phyloP scores from a whole-genome alignment of 139 green algal genomes.

The Raphidocelis subcapitata region DNA sequence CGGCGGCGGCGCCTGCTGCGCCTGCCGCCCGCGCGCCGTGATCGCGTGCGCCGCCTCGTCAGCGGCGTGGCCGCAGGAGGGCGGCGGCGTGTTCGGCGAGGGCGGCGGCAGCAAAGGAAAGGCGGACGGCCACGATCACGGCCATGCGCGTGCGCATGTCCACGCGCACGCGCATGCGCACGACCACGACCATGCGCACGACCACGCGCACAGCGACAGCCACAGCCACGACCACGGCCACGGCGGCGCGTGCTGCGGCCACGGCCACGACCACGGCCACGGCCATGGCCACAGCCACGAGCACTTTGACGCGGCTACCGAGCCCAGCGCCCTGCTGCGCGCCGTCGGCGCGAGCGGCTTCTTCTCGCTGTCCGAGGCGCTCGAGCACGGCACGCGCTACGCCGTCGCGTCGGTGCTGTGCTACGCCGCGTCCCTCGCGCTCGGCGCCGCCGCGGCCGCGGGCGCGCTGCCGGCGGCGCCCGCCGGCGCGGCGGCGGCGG shows the following conservation, averaged over 20 bases:
- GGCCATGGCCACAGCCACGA: conserved; percentile 1
- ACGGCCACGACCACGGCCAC: conserved; percentile 12
- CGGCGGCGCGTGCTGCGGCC: conserved; percentile 10
- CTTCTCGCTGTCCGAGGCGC: conserved; percentile 28
- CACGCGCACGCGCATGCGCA: conserved; percentile 25
- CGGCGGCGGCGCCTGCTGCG: no score
- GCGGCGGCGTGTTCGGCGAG: no score
- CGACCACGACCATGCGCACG: conserved; percentile 20
- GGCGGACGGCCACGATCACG: no score
- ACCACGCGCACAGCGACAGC: conserved; percentile 22
- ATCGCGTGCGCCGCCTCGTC: no score
- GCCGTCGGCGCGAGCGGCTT: conserved; percentile 37
- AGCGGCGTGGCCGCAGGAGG: no score
- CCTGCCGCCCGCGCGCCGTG: no score
- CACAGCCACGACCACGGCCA: conserved; percentile 16
- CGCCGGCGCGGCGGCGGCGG: conserved; percentile 1
- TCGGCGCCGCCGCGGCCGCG: background rate
- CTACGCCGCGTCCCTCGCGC: conserved; percentile 37
- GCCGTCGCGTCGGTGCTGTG: conserved; percentile 30
- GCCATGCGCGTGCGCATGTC: conserved; percentile 7
- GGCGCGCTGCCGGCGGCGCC: conserved; percentile 30
- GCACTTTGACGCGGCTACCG: background rate
- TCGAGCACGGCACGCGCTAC: conserved; percentile 40
- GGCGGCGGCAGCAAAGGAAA: no score
- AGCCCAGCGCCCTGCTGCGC: conserved; percentile 35